Evolutionary conservation across 2,329 filamentous ascomycete genomes (phyloP), one percentile per base, ranked within the genome.

Genomic region (Thelonectria olida): DNA sequence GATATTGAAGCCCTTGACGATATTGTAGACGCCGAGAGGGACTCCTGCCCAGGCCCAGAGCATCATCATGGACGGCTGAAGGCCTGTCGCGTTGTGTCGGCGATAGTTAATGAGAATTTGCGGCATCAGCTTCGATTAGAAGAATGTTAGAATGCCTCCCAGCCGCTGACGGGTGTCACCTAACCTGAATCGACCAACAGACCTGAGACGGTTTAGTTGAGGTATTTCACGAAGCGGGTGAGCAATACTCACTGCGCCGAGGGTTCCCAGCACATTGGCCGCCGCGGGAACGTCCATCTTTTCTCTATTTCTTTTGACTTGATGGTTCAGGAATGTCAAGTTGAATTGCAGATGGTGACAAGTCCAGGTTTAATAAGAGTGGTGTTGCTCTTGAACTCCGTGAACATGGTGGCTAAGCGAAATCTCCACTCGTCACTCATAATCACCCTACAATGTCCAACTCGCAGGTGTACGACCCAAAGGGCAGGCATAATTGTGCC

Each of bases 31-130:
- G 2, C 89, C 90, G 0, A 92, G 78, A 0, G 89, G 89, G 0
- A 91, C 85, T 0, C 89, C 89, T 2, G 89, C 89, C 77, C 82
- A 85, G 0, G 88, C 87, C 84, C 89, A 92, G 2, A 91, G 80
- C 72, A 92, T 84, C 88, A 92, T 91, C 89, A 92, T 91, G 0
- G 86, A 86, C 0, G 86, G 83, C 50, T 91, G 88, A 0, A 92
- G 79, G 1, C 89, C 89, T 1, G 80, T 84, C 1, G 88, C 88
- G 78, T 90, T 82, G 72, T 91, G 88, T 1, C 89, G 81, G 5
- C 85, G 82, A 68, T 89, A 87, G 69, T 92, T 92, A 68, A 90
- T 84, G 31, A 88, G 73, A 49, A 92, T 90, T 72, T 92, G 90
- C 0, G 90, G 89, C 23, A 92, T 84, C 23, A 92, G 79, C 83